A percentile compares a stretch with the other conserved stretches of the same genome.
Evolutionary conservation across 208 protist genomes (phyloP).

Genomic region (Leishmania martiniquensis): DNA sequence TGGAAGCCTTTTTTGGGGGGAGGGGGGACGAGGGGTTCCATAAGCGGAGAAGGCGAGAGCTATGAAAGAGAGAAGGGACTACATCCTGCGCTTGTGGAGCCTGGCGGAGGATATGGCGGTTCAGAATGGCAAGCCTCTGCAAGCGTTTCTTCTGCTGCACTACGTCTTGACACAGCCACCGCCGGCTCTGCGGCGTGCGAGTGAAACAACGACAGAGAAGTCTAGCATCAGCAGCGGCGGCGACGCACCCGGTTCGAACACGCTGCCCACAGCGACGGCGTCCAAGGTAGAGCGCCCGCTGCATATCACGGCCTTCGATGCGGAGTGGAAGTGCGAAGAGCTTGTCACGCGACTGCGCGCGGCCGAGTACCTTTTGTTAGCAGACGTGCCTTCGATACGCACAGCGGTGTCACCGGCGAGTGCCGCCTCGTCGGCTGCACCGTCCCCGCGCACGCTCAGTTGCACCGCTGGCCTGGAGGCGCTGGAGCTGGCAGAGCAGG

Average conservation of each 20-base stretch:
- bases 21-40: no score
- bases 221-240: not conserved
- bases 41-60: not conserved
- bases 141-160: constrained; percentile 50
- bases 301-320: constrained; percentile 29
- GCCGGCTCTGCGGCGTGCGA: constrained; percentile 9
- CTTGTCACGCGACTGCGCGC: constrained; percentile 51
- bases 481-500: constrained; percentile 54
- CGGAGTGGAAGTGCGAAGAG: constrained; percentile 51
- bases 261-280: not conserved
- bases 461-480: constrained; percentile 29
- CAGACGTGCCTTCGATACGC: not conserved
- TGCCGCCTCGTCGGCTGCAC: not conserved
- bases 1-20: not conserved
- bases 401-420: not conserved
- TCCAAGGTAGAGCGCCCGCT: constrained; percentile 2
- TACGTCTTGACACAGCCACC: constrained; percentile 31
- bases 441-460: constrained; percentile 17
- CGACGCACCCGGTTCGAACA: not conserved
- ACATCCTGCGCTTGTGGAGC: constrained; percentile 26
- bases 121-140: constrained; percentile 36
- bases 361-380: constrained; percentile 45
- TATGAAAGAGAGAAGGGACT: constrained; percentile 16
- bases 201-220: not conserved
- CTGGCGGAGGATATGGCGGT: constrained; percentile 57